Conservation (phyloP, 2,329 filamentous ascomycete genomes). For the Hysterium pulicare region DNA sequence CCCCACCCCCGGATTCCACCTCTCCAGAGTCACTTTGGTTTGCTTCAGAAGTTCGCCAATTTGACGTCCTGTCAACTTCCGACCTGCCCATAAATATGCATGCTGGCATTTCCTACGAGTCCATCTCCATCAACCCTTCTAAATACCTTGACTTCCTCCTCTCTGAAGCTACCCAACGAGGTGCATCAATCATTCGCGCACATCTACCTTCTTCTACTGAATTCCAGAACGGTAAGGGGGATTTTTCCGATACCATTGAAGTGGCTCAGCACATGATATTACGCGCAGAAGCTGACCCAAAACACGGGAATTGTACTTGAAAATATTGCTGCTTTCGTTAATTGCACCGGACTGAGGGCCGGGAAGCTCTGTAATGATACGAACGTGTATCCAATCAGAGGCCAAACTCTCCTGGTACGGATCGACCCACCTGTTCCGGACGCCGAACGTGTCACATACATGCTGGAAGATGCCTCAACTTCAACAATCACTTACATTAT, state of each 20-base stretch:
- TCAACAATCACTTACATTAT: conserved; percentile 38
- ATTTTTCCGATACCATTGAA: conserved; percentile 20
- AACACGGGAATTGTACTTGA: too few species aligned
- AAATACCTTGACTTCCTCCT: conserved; percentile 38
- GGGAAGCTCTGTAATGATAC: conserved; percentile 32
- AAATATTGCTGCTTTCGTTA: conserved; percentile 34
- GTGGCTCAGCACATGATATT: conserved; percentile 4
- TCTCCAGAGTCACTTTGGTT: conserved; percentile 35
- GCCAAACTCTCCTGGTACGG: conserved; percentile 46
- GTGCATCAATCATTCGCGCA: conserved; percentile 24
- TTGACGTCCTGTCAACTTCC: conserved; percentile 18
- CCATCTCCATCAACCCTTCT: conserved; percentile 38
- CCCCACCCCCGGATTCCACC: conserved; percentile 8
- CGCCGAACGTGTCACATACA: conserved; percentile 9
- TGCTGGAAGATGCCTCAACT: conserved; percentile 20
- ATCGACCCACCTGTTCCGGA: conserved; percentile 29
- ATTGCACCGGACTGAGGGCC: conserved; percentile 44
- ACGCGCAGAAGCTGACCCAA: not conserved
- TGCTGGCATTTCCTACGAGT: conserved; percentile 28
- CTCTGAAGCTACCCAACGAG: conserved; percentile 19
- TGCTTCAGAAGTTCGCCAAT: conserved; percentile 33
- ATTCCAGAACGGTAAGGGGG: too few species aligned
- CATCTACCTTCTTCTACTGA: conserved; percentile 24
- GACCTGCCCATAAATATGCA: conserved; percentile 14
- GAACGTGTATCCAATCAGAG: conserved; percentile 41